phyloP scores from a whole-genome alignment of 1,139 yeast genomes.

The Debaryomyces robertsiae region DNA sequence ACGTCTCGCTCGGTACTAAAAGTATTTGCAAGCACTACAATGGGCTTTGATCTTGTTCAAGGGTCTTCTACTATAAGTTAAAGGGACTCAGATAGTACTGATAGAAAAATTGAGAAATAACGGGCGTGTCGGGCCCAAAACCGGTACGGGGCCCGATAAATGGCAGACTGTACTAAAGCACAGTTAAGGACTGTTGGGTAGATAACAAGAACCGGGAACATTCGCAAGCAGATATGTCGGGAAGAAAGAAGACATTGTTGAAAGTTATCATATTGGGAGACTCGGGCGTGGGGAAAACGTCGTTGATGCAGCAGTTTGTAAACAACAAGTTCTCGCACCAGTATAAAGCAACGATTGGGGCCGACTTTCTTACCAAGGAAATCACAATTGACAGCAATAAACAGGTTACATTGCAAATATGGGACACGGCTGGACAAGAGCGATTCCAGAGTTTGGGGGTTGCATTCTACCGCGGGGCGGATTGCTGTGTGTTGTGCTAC shows the following conservation, averaged over 20 bases:
- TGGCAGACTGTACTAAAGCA: no score
- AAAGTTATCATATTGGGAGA: constrained; percentile 96
- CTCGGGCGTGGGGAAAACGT: constrained; percentile 97
- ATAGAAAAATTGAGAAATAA: no score
- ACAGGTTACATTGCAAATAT: constrained; percentile 80
- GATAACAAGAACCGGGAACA: not conserved
- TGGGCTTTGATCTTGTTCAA: no score
- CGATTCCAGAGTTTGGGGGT: constrained; percentile 96
- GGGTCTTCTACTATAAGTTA: no score
- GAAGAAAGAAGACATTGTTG: constrained; percentile 84
- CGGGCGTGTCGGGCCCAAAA: constrained; percentile 4
- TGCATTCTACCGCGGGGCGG: constrained; percentile 97
- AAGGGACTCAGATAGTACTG: no score
- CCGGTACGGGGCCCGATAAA: constrained; percentile 5
- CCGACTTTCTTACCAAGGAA: constrained; percentile 93
- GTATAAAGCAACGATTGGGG: constrained; percentile 97
- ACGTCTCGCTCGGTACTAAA: no score
- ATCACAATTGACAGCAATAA: constrained; percentile 76
- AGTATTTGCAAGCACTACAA: no score
- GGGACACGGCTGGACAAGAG: constrained; percentile 99
- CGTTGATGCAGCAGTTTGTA: constrained; percentile 94
- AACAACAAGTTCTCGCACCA: constrained; percentile 94
- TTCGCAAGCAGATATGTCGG: constrained; percentile 51
- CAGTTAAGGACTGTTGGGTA: no score
- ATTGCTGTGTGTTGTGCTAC: constrained; percentile 93